Evolutionary conservation across 192 early-diverging fungal species (phyloP), one percentile per base, ranked within the genome.

Genomic region (Linnemannia exigua): DNA sequence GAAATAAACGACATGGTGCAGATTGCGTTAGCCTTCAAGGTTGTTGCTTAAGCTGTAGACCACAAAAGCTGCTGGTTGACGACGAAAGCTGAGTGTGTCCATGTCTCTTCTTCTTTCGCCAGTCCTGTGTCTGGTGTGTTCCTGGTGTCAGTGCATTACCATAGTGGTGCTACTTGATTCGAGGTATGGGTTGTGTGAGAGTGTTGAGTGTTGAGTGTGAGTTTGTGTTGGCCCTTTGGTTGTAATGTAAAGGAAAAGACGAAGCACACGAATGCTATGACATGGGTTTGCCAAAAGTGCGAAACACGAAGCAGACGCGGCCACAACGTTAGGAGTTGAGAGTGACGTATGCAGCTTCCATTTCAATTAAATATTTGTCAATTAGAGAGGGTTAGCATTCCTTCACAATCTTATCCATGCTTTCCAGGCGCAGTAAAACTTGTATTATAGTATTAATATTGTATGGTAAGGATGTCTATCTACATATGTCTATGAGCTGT

Each of bases 241-340:
- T 25, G 25, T 0, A 41, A n/a, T 35, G 38, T 25, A 44, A 67
- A 47, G 35, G 28, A 31, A 72, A 72, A 9, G 69, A 63, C 58
- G 28, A 63, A 63, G 58, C 58, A 63, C 58, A 63, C 58, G 28
- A 63, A 63, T 31, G 58, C 58, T 63, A 51, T 31, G 28, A 25
- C 58, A 63, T 31, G 11, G 11, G 41, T 44, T 44, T 44, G 41
- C 9, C 9, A 28, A 31, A 63, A 22, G 37, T 33, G 37, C 46
- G 31, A 47, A 67, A 67, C 75, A 76, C 58, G 63, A 48, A 70
- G 76, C 52, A 79, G 78, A 79, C 78, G 78, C 71, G 78, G 78
- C 78, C 71, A 37, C 20, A n/a, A 8, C 7, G n/a, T n/a, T n/a
- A n/a, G n/a, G n/a, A n/a, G n/a, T n/a, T n/a, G 8, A 31, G 47